A percentile compares a stretch with the other conserved stretches of the same genome.
Evolutionary conservation across 805 yeast genomes (phyloP).

Genomic region (Hanseniaspora mollemarum): DNA sequence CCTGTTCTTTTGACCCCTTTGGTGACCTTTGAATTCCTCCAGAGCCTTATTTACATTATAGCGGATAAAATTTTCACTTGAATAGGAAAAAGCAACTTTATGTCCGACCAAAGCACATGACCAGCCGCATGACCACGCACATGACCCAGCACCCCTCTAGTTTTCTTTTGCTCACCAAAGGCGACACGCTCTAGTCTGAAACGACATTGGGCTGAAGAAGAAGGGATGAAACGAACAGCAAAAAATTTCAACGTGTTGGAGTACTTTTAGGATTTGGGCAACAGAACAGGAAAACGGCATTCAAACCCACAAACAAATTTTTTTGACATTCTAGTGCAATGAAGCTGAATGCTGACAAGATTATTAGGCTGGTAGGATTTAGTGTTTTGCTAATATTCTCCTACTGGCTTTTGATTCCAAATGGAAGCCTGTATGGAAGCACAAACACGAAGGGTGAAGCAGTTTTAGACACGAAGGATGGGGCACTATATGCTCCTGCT

Average conservation of each 20-base stretch:
- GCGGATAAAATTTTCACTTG: background rate
- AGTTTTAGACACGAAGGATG: conserved; percentile 10
- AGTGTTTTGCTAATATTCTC: conserved; percentile 14
- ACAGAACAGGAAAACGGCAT: too few relatives aligned
- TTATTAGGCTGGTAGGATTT: conserved; percentile 11
- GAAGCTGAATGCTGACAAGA: conserved; percentile 12
- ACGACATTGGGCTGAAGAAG: too few relatives aligned
- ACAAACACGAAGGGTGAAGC: background rate
- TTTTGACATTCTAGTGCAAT: too few relatives aligned
- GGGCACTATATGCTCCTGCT: conserved; percentile 1
- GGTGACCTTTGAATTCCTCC: background rate
- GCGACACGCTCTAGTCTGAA: too few relatives aligned
- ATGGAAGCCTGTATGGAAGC: background rate
- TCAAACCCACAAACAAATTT: too few relatives aligned
- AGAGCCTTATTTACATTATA: background rate
- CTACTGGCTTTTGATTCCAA: conserved; percentile 15
- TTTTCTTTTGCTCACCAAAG: too few relatives aligned
- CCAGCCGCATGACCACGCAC: too few relatives aligned
- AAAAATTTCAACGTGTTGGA: too few relatives aligned
- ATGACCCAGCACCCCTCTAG: too few relatives aligned
- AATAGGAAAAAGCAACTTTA: background rate
- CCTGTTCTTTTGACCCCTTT: background rate
- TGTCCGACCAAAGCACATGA: too few relatives aligned
- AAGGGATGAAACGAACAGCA: too few relatives aligned
- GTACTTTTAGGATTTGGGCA: too few relatives aligned